Conservation (phyloP, 805 yeast genomes). For the Ogataea kodamae region DNA sequence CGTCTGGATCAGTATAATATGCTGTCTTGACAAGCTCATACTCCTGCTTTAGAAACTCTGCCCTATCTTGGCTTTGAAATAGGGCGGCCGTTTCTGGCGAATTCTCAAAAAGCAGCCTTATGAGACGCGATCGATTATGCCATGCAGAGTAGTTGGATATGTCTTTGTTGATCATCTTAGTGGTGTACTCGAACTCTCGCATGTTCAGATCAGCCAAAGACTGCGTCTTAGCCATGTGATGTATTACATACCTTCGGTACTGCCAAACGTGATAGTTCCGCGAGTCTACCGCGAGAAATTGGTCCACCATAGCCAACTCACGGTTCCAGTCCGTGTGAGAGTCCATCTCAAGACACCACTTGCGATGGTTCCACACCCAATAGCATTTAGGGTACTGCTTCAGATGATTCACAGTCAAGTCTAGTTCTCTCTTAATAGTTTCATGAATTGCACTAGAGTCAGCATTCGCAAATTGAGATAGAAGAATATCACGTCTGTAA, state of each 20-base stretch:
- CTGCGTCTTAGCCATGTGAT: slow-evolving; percentile 23
- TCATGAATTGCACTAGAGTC: slow-evolving; percentile 21
- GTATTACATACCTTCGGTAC: slow-evolving; percentile 72
- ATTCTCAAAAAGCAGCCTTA: slow-evolving; percentile 46
- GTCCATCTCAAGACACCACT: slow-evolving; percentile 68
- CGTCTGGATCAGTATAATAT: slow-evolving; percentile 88
- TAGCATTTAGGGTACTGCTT: slow-evolving; percentile 80
- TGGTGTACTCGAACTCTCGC: slow-evolving; percentile 72
- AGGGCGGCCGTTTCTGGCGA: slow-evolving; percentile 19
- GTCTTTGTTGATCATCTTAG: slow-evolving; percentile 71
- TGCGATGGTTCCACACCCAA: slow-evolving; percentile 95
- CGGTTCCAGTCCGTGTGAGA: slow-evolving; percentile 54
- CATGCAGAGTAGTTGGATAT: slow-evolving; percentile 94
- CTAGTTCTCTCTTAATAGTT: slow-evolving; percentile 53
- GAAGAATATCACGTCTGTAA: slow-evolving; percentile 70
- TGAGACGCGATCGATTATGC: slow-evolving; percentile 79
- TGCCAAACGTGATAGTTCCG: slow-evolving; percentile 97
- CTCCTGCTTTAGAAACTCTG: slow-evolving; percentile 49
- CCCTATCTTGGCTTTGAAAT: slow-evolving; percentile 17
- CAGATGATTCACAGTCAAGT: slow-evolving; percentile 55
- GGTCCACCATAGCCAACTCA: slow-evolving; percentile 68
- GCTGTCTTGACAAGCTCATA: slow-evolving; percentile 73
- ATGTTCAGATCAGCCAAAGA: slow-evolving; percentile 27
- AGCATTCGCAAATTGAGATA: slow-evolving; percentile 28
- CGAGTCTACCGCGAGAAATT: slow-evolving; percentile 65